Conservation (phyloP, 352 stramenopile species). For the Phytophthora parvispora region DNA sequence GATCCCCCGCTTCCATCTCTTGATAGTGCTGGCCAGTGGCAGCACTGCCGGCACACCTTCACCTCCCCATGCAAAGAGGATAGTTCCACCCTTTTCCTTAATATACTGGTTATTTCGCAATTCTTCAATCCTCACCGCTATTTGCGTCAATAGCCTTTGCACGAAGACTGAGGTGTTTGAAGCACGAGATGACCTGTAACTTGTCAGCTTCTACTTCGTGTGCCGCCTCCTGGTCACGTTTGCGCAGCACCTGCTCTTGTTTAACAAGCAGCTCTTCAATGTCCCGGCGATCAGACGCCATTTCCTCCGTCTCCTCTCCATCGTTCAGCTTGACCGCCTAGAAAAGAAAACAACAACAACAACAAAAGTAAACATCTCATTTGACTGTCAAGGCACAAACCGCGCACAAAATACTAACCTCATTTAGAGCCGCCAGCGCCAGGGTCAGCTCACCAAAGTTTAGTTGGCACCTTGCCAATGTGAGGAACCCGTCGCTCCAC, state of each 20-base stretch:
- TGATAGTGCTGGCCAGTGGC: background rate
- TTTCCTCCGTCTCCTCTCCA: conserved; percentile 48
- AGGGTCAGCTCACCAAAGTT: conserved; percentile 87
- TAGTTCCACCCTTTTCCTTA: conserved; percentile 8
- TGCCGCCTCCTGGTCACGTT: conserved; percentile 53
- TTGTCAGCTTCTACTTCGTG: conserved; percentile 48
- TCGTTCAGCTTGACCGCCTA: conserved; percentile 63
- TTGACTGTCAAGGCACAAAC: background rate
- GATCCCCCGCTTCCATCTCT: conserved; percentile 18
- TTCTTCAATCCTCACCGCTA: background rate
- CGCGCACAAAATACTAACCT: conserved; percentile 47
- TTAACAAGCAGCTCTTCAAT: conserved; percentile 51
- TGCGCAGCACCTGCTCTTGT: conserved; percentile 49
- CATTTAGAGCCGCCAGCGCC: conserved; percentile 54
- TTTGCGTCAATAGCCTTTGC: conserved; percentile 41
- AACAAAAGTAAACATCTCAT: background rate
- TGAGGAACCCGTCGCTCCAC: conserved; percentile 81
- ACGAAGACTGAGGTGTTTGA: conserved; percentile 74
- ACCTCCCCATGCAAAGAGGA: conserved; percentile 10
- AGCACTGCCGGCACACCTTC: background rate
- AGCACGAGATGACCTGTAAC: conserved; percentile 75
- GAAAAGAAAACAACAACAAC: background rate
- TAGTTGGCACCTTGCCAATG: conserved; percentile 72
- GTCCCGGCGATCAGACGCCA: conserved; percentile 55
- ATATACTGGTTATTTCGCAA: conserved; percentile 29